Percentiles rank a stretch among this genome's conserved stretches.
Conservation (phyloP, 345 rosid species). For the Eucalyptus regnans region DNA sequence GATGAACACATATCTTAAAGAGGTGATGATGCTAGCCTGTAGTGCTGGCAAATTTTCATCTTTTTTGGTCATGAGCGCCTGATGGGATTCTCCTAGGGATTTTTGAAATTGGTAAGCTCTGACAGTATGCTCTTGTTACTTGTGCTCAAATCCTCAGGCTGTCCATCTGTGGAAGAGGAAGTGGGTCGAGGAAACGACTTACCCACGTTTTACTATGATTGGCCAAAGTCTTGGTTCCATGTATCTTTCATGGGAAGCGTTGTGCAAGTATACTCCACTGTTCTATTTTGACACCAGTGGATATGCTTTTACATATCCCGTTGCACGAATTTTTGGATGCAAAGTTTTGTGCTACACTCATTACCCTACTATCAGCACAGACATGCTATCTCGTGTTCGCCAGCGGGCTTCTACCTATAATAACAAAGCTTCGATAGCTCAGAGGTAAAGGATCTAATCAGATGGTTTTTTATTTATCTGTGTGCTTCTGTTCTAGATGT, state of each 20-base stretch:
- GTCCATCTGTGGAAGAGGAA: slow-evolving; percentile 64
- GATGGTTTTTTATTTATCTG: background rate
- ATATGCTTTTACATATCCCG: slow-evolving; percentile 86
- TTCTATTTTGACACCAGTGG: slow-evolving; percentile 80
- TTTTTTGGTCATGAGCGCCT: background rate
- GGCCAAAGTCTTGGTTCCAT: slow-evolving; percentile 96
- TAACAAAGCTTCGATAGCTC: slow-evolving; percentile 55
- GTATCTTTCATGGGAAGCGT: slow-evolving; percentile 84
- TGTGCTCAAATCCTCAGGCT: slow-evolving; percentile 27
- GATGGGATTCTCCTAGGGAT: background rate
- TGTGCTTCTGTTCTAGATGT: background rate
- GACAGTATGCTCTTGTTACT: background rate
- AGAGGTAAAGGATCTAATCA: slow-evolving; percentile 30
- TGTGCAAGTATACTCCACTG: slow-evolving; percentile 62
- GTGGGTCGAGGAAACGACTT: slow-evolving; percentile 80
- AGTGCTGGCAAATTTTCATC: background rate
- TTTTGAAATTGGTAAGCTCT: background rate
- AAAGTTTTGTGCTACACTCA: slow-evolving; percentile 89
- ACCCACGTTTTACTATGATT: slow-evolving; percentile 86
- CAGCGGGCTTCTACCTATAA: slow-evolving; percentile 68
- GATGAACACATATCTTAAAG: background rate
- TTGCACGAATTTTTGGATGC: slow-evolving; percentile 91
- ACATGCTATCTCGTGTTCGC: slow-evolving; percentile 86
- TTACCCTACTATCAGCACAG: slow-evolving; percentile 89
- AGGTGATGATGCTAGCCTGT: background rate